Conservation (phyloP, 495 filamentous ascomycete species). For the Hyaloscypha bicolor region DNA sequence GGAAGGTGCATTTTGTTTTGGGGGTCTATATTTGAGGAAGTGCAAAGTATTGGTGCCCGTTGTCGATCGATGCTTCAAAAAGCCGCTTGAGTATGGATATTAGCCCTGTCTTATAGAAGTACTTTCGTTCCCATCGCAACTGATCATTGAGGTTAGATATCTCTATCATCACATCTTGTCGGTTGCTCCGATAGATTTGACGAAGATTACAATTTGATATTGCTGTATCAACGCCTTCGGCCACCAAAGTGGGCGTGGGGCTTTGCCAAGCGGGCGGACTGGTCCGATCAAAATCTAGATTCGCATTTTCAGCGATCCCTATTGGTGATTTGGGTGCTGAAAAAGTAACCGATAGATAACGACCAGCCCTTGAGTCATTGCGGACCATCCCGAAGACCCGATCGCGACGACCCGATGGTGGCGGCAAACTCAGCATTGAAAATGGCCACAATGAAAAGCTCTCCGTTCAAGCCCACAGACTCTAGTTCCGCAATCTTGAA, state of each 20-base stretch:
- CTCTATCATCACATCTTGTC: constrained; percentile 6
- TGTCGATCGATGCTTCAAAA: background rate
- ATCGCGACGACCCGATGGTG: constrained; percentile 2
- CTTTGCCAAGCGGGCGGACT: background rate
- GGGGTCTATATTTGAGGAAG: background rate
- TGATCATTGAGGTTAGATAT: background rate
- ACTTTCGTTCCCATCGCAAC: background rate
- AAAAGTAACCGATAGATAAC: background rate
- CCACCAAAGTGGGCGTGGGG: background rate
- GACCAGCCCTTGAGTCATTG: background rate
- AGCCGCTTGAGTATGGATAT: background rate
- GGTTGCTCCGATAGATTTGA: background rate
- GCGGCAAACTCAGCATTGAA: background rate
- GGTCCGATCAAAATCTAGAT: background rate
- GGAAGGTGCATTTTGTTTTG: background rate
- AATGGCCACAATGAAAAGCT: background rate
- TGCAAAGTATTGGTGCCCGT: background rate
- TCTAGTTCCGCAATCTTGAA: background rate
- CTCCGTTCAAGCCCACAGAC: background rate
- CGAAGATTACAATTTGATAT: background rate
- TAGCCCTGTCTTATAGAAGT: background rate
- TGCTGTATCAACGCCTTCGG: background rate
- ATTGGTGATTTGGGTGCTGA: background rate
- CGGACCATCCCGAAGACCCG: background rate
- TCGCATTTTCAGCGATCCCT: background rate